Evolutionary conservation across 75 land plant genomes (phyloP).

Genomic region (Picea sitchensis): DNA sequence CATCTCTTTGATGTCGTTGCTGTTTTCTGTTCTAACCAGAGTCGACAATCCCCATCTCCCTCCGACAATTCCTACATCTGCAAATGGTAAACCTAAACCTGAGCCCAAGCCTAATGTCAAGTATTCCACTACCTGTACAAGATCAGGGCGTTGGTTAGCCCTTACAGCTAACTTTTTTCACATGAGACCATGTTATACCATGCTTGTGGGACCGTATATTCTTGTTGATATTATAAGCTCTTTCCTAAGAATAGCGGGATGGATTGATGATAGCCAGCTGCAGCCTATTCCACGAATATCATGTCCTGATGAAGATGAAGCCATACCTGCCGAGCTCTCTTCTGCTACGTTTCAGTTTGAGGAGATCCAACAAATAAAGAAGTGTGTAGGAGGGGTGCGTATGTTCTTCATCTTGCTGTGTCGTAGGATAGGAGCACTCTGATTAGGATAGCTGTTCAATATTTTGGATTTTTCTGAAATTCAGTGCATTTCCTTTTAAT

Average conservation of each 20-base stretch:
- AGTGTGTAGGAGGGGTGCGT: background rate
- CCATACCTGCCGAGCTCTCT: background rate
- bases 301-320: conserved; percentile 26
- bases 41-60: conserved; percentile 48
- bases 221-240: conserved; percentile 9
- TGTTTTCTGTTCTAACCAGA: conserved; percentile 52
- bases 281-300: conserved; percentile 6
- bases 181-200: conserved; percentile 5
- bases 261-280: conserved; percentile 26
- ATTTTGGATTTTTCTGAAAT: too few relatives aligned
- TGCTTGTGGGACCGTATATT: conserved; percentile 27
- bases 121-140: too few relatives aligned
- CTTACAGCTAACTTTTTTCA: too few relatives aligned
- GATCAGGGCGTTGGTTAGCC: too few relatives aligned
- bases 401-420: too few relatives aligned
- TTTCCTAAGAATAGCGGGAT: conserved; percentile 15
- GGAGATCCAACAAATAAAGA: background rate
- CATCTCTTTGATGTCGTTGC: conserved; percentile 61
- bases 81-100: background rate
- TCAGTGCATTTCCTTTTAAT: too few relatives aligned
- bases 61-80: conserved; percentile 42
- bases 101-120: too few relatives aligned
- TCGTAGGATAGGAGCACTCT: too few relatives aligned
- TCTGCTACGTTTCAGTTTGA: background rate
- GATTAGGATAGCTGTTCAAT: too few relatives aligned